Base-by-base conservation (phyloP, 2,329 filamentous ascomycete genomes). In the Kalaharituber pfeilii region DNA sequence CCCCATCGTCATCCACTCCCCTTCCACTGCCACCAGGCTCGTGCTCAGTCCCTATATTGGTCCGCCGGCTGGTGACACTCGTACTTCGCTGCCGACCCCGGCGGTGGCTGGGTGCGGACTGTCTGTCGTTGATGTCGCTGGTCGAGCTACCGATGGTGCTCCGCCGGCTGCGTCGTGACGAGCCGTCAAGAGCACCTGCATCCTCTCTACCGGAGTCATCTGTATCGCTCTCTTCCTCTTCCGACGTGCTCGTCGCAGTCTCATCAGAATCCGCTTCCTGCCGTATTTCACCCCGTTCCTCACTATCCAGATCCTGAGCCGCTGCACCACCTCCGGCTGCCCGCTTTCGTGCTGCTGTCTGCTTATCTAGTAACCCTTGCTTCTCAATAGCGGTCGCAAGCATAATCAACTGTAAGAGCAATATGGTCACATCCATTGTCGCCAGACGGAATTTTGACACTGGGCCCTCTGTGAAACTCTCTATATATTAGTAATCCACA, bases 351-450 rank as follows among this genome's bases (percentile, higher is more conserved):
- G 1, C 64, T 29, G 55, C 25, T 50, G 59, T 49, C 49, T 59
- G 45, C 39, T 44, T 58, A 11, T 53, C 69, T 60, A 25, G 66
- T 63, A 36, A 65, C 61, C 60, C 70, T 69, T 33, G 68, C 50
- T 73, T 71, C 28, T 74, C 71, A 22, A 82, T 67, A 54, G 71
- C 72, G 61, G 82, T 73, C 2, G 78, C 71, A 55, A 83, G 66
- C 79, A 82, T 81, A 44, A 81, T 65, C 58, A 76, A 77, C 65
- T 84, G 80, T 13, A 81, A 62, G 1, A 66, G 67, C 36, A 82
- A 62, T 6, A 83, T 71, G 27, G 77, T 62, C 5, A 75, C 24
- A 64, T 84, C 80, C 44, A 78, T 66, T 1, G 75, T 62, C 4
- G 82, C 59, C 47, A 81, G 72, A 51, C 75, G 72, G 15, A 76